Evolutionary conservation across 2,329 filamentous ascomycete species (phyloP), one percentile per base, ranked within the genome.

Genomic region (Alternaria arborescens): DNA sequence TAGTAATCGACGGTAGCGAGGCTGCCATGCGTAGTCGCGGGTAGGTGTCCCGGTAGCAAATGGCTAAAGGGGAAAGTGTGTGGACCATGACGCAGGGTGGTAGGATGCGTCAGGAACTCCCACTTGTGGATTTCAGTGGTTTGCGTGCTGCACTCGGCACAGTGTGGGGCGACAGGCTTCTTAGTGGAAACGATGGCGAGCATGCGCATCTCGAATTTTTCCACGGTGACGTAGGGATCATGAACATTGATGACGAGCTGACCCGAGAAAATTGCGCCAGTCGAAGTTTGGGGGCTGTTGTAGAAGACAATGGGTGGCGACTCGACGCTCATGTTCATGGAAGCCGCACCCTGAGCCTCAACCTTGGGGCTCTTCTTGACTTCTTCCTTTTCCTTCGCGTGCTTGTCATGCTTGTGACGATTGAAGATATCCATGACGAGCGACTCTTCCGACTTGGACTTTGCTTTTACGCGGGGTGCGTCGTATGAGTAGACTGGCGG

Each of bases 41-140:
- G 94, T n/a, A 97, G 85, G 72, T 94, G 86, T 20, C 95, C 95
- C 2, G 89, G 88, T 44, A 99, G 86, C 52, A 97, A 84, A 69
- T 93, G 90, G 70, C 93, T 97, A 79, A 97, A 97, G 50, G 95
- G 94, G 76, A 94, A 96, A 46, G 88, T 85, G 78, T 97, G 93
- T 51, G 85, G 80, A 61, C 90, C 89, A 79, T 74, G 68, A 30
- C 67, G 66, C 50, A 77, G 58, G 24, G 71, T 74, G 3, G 77
- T 70, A n/a, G 73, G 70, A 16, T 76, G 73, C 52, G 79, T 79
- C 68, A 85, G 81, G 71, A 98, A 91, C 32, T 87, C 86, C 93
- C 93, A 97, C 54, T 85, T 87, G 77, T 90, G 89, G 64, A 98
- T 80, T 75, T 93, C 88, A 36, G 88, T 92, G 60, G 85, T 86